Evolutionary conservation across 1,284 basidiomycete species (phyloP).

Genomic region (Phaffia rhodozyma): DNA sequence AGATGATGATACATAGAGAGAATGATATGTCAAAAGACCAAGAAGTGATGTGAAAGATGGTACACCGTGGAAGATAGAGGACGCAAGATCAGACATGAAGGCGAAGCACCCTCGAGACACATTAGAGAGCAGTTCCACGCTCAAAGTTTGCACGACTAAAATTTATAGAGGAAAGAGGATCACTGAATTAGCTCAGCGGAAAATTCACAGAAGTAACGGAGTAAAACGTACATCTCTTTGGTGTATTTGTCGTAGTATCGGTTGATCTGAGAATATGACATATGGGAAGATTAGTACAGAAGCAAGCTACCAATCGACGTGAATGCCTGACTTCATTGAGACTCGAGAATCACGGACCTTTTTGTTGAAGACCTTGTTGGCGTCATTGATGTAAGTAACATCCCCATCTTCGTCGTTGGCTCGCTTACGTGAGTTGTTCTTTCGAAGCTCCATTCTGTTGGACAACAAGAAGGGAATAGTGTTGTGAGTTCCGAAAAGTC

Average conservation of each 20-base stretch:
- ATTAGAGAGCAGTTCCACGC: conserved; percentile 73
- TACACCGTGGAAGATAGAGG: too few relatives aligned
- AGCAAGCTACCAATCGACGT: not conserved
- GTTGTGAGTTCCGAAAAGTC: not conserved
- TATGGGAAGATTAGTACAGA: not conserved
- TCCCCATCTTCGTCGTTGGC: conserved; percentile 84
- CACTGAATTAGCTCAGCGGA: conserved; percentile 6
- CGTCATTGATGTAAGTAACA: conserved; percentile 98
- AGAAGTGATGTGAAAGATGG: too few relatives aligned
- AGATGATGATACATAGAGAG: too few relatives aligned
- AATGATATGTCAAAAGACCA: too few relatives aligned
- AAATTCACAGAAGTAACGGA: not conserved
- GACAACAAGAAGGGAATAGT: not conserved
- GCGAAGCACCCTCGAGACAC: not conserved
- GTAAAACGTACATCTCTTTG: conserved; percentile 42
- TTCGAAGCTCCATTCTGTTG: conserved; percentile 66
- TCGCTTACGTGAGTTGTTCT: conserved; percentile 75
- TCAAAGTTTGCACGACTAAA: conserved; percentile 71
- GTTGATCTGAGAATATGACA: conserved; percentile 50
- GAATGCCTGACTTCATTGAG: not conserved
- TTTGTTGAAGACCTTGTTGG: conserved; percentile 97
- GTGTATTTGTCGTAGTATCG: conserved; percentile 98
- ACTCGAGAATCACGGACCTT: conserved; percentile 48
- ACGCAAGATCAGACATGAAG: not conserved
- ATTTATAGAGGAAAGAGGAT: conserved; percentile 28